Evolutionary conservation across 108 stramenopile species (phyloP), one percentile per base, ranked within the genome.

Genomic region (Skeletonema potamos): DNA sequence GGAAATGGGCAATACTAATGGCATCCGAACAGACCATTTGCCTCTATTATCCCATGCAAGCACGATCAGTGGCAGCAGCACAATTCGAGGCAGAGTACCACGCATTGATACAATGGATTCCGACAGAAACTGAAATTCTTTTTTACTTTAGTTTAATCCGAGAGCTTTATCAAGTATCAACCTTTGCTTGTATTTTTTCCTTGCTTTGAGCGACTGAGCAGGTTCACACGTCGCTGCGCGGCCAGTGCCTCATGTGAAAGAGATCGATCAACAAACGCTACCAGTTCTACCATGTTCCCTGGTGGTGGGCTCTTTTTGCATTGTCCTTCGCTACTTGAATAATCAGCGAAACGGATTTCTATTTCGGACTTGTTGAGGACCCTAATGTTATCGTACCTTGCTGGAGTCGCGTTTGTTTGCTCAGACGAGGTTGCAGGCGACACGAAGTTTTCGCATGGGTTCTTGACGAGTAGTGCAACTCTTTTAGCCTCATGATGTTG

Each of bases 31-130:
- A 54, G 80, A 81, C 33, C 41, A 59, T 11, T 24, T 63, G 27
- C 79, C 62, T 27, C 54, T 69, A 13, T 30, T 74, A 17, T 62
- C 59, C 1, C 41, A 66, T 36, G 43, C 44, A n/a, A 66, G 66
- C 41, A 64, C 77, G 0, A 66, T 66, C 15, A 68, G 54, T 64
- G 72, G 62, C 27, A 60, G 79, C 37, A 80, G 62, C 27, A 29
- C 46, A 1, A 81, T 81, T 39, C 29, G 80, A 61, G 80, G 80
- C 27, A 30, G 80, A 62, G 63, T 81, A 22, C 80, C 80, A 3
- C 48, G 48, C 20, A 51, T 51, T 10, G 48, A 51, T 6, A 22
- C 48, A 1, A 51, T 51, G 48, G 22, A 18, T 51, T 22, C 48
- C 22, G 20, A 22, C 8, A 51, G 48, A 1, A 51, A n/a, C n/a